Conservation (phyloP, 2,329 filamentous ascomycete genomes). For the Fusarium lyarnte region DNA sequence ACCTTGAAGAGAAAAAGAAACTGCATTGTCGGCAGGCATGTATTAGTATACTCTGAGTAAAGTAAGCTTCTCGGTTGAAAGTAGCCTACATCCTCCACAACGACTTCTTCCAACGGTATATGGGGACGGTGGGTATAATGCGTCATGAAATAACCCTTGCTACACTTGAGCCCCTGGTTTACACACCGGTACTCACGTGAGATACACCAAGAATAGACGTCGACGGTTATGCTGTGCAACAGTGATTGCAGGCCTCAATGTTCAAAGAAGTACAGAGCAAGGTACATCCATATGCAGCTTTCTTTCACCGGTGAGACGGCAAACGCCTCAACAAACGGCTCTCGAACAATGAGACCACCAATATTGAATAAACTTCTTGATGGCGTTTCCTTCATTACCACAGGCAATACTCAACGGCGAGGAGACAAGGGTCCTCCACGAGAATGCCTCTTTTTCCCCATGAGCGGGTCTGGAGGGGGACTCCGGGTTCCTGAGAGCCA, state of each 20-base stretch:
- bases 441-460: background rate
- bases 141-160: background rate
- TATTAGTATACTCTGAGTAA: background rate
- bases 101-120: conserved; percentile 1
- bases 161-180: background rate
- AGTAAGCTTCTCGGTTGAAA: background rate
- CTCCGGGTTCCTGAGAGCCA: conserved; percentile 27
- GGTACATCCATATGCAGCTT: background rate
- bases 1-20: background rate
- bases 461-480: conserved; percentile 9
- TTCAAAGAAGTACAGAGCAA: background rate
- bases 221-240: background rate
- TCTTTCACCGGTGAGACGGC: background rate
- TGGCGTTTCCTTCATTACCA: background rate
- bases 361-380: background rate
- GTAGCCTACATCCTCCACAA: conserved; percentile 16
- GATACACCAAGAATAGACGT: background rate
- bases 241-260: background rate
- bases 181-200: background rate
- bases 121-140: conserved; percentile 6
- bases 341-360: background rate
- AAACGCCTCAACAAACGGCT: conserved; percentile 13
- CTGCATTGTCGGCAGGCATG: background rate
- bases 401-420: background rate
- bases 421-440: conserved; percentile 12